Evolutionary conservation across 31 red algal species (phyloP), one percentile per base, ranked within the genome.

Genomic region (Odonthalia washingtoniensis): DNA sequence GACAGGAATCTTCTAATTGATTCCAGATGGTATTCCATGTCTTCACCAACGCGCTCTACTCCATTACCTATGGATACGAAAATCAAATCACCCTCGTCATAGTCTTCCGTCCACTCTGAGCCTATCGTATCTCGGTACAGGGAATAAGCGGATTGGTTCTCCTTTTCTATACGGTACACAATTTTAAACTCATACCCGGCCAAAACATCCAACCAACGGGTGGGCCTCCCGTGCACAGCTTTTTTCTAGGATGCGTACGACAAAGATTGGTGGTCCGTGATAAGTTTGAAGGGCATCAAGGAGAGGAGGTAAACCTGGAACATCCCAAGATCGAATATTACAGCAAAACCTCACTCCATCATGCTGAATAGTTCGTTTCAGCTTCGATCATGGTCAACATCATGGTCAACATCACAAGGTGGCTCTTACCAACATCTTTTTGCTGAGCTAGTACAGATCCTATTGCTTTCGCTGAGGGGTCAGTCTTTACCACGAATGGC

Each of bases 221-320:
- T 26, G 6, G 28, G 66, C 33, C 66, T 70, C 27, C 66, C 66
- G 28, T 30, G 9, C 27, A 70, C 27, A 70, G 9, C 49, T 21
- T 57, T 21, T 21, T 57, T 57, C 49, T 57, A 14, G 21, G 21
- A 57, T 14, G 49, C 80, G 53, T 26, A 53, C 34, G 37, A 61
- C 3, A 83, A 26, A 21, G 62, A 53, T 32, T 43, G 80, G 63
- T 83, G 0, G 46, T 83, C 80, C 17, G 62, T 27, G 53, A 40
- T 41, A 0, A 83, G 60, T 9, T 69, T 14, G 32, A 83, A 69
- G 32, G 26, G 80, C 12, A 39, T 38, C 5, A 26, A 32, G 17
- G 80, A 83, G 17, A 66, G 35, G 32, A 83, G 80, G 40, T 68
- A 83, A 24, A 83, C 32, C 0, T 44, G 53, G 46, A 83, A 83